Evolutionary conservation across 495 filamentous ascomycete genomes (phyloP), one percentile per base, ranked within the genome.

Genomic region (Jackrogersella minutella): DNA sequence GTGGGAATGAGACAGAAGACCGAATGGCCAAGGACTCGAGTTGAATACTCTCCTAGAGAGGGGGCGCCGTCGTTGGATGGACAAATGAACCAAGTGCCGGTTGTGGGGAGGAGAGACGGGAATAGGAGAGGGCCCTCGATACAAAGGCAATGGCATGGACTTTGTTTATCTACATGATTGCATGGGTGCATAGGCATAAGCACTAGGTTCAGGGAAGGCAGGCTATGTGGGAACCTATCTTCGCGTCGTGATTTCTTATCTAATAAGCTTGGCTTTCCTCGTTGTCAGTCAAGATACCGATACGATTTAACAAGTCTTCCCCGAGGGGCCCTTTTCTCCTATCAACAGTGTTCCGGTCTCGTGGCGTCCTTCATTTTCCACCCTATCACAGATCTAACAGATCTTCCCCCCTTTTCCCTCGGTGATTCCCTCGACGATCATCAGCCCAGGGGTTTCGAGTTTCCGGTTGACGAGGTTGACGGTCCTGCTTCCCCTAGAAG

Each of bases 401-500:
- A 41, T 51, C 22, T 6, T 58, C 40, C 31, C 36, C 28, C 1
- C 16, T 10, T 3, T 41, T 40, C 41, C 30, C 51, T 30, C 10
- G 17, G 9, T 16, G 3, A 7, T 44, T 31, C 50, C 30, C 55
- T 31, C 8, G 26, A 11, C 22, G 10, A 13, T 44, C 46, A 9
- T 40, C 14, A 2, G 43, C 37, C 56, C 14, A 57, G 1, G 37
- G 56, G 36, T 58, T 70, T 24, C 21, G 31, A 14, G 39, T 52
- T 34, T 55, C 24, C 19, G 16, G 17, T 40, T 53, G 37, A 10
- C 16, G 33, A 41, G 40, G 10, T 7, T 13, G 11, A 19, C 30
- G 26, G 39, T 37, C 13, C 3, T 6, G 22, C 50, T 28, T 43
- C 52, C 9, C 39, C 62, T 87, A 97, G 77, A 97, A 96, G 74